Evolutionary conservation across 2,329 filamentous ascomycete species (phyloP), one percentile per base, ranked within the genome.

Genomic region (Stemphylium lycopersici): DNA sequence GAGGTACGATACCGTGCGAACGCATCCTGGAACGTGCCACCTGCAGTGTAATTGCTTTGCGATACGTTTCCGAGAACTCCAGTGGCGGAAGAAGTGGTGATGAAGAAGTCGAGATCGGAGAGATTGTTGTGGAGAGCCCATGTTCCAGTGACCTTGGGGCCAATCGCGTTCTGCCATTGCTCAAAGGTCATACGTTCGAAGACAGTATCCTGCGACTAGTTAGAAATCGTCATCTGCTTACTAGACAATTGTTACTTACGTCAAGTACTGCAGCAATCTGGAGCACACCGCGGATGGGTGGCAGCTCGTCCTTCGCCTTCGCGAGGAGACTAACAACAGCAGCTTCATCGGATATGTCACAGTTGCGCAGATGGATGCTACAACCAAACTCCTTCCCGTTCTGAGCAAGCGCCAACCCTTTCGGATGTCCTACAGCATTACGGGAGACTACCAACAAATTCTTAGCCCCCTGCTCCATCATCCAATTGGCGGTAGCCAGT

Each of bases 31-130:
- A 68, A 73, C 1, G 59, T 55, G 55, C 82, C 82, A 3, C 76
- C 80, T 0, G 79, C 77, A 0, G 69, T 63, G 53, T 84, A 84
- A 57, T 77, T 80, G 2, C 72, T 58, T 58, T 84, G 81, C 0
- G 72, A 76, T 12, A 26, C 38, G 6, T 70, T 65, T 2, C 73
- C 72, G 11, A 66, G 15, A 13, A 67, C 39, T 6, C 62, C 62
- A 1, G 55, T 53, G 2, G 66, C 15, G 0, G 70, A 74, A 5
- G 62, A 68, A 34, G 71, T 66, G 16, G 74, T 44, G 7, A 68
- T n/a, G 58, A 72, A 71, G 55, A 71, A 73, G 43, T 70, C 63
- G 0, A 73, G 40, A 20, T 41, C 31, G 6, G 42, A n/a, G 6
- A 52, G 42, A 11, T 47, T 16, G 10, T 65, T 41, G 51, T 72